Percentiles rank a stretch among this genome's conserved stretches.
Evolutionary conservation across 2,329 filamentous ascomycete species (phyloP).

Genomic region (Paraphoma sp.): DNA sequence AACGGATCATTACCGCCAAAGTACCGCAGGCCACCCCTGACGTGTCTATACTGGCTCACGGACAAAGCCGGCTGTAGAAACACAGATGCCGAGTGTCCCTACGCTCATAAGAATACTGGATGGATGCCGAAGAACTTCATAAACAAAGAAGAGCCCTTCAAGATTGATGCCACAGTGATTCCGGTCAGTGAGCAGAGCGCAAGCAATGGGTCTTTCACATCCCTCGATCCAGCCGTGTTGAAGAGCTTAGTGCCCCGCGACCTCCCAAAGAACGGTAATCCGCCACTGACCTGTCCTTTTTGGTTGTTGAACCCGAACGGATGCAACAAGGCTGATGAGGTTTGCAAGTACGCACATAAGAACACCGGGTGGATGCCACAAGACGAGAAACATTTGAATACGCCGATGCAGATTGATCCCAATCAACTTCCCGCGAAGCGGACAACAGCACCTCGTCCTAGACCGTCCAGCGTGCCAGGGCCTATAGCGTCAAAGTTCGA

Average conservation of each 20-base stretch:
- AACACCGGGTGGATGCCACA: constrained; percentile 27
- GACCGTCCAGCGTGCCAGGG: too few relatives aligned
- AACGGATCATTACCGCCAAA: constrained; percentile 32
- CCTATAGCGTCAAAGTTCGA: too few relatives aligned
- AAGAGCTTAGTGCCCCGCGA: too few relatives aligned
- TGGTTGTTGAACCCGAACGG: constrained; percentile 17
- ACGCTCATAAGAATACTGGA: constrained; percentile 42
- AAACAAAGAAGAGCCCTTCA: background rate
- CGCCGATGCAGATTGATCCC: constrained; percentile 2
- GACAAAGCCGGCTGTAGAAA: constrained; percentile 21
- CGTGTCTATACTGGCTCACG: constrained; percentile 36
- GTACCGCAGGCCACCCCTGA: constrained; percentile 33
- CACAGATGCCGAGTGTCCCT: constrained; percentile 28
- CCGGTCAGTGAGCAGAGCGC: background rate
- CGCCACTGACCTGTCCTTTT: constrained; percentile 18
- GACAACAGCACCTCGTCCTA: too few relatives aligned
- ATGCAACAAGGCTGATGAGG: constrained; percentile 20
- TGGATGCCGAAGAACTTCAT: constrained; percentile 3
- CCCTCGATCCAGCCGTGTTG: too few relatives aligned
- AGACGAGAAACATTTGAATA: background rate
- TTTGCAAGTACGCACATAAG: constrained; percentile 30
- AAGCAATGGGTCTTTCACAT: background rate
- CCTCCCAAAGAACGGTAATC: background rate
- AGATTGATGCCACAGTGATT: constrained; percentile 13
- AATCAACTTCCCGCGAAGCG: background rate